Base-by-base conservation (phyloP, 164 flowering plant genomes). In the Santalum album region DNA sequence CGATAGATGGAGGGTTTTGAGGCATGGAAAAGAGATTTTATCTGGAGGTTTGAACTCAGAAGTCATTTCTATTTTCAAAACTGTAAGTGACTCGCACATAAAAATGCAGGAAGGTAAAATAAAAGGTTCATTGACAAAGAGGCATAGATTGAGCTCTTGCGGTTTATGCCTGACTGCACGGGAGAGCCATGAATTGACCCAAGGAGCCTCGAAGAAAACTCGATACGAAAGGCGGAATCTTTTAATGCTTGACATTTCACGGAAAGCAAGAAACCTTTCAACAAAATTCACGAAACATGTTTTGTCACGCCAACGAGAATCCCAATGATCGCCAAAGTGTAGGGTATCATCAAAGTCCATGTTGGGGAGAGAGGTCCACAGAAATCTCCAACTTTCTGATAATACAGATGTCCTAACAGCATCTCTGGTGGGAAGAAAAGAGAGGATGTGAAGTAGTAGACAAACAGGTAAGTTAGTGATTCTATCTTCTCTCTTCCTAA, bases 331-430 rank as follows among this genome's bases (percentile, higher is more conserved):
- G 14, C 23, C 35, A 9, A 55, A 51, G 38, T 50, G 51, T 18
- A 68, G 36, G 20, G 40, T 21, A 49, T 71, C 71, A 54, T 71
- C 57, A 54, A 65, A 61, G 38, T 72, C 64, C n/a, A 68, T 35
- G 44, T 36, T 61, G 19, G 67, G 59, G 47, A 67, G 46, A 23
- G 58, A 64, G 3, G 63, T 56, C 72, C 72, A 72, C 7, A 67
- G 12, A 21, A 57, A 40, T 34, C 49, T 55, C 75, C 75, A 72
- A 45, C 72, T 63, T 48, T n/a, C 61, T 19, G 72, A 61, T 34
- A 68, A 43, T 45, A 61, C 26, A 24, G 64, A 57, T 4, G 40
- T 36, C 16, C 40, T 36, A 14, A 14, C 40, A 36, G 40, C 40
- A 14, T 36, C 40, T 36, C 15, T 36, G 15, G 40, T 36, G 40